Percentiles rank a stretch among this genome's conserved stretches.
Conservation (phyloP, 2,329 filamentous ascomycete species). For the Capronia coronata region DNA sequence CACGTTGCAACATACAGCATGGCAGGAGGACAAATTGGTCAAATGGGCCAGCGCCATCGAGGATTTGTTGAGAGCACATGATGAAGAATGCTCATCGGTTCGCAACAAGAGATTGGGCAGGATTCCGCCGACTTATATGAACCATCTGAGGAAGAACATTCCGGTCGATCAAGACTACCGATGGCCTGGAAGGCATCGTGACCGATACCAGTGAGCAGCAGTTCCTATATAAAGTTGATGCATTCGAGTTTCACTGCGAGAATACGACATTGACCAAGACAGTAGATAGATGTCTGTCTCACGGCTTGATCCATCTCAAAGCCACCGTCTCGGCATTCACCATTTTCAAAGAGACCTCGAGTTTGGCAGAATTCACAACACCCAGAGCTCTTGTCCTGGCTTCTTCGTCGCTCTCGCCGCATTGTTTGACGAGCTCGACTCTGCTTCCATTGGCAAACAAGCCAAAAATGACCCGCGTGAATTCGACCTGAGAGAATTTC, state of each 20-base stretch:
- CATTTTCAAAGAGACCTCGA: conserved; percentile 20
- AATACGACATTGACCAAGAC: too few relatives aligned
- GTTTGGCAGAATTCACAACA: conserved; percentile 12
- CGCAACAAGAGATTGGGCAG: conserved; percentile 14
- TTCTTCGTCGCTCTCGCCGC: conserved; percentile 10
- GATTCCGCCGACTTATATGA: conserved; percentile 27
- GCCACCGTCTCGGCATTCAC: conserved; percentile 9
- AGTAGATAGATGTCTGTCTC: too few relatives aligned
- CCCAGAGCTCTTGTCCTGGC: conserved; percentile 6
- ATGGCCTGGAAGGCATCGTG: conserved; percentile 17
- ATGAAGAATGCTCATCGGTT: conserved; percentile 1
- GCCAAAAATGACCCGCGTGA: conserved; percentile 31
- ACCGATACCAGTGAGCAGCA: not conserved
- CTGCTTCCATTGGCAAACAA: conserved; percentile 16
- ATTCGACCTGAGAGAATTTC: conserved; percentile 36
- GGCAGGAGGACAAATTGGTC: conserved; percentile 30
- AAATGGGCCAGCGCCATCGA: conserved; percentile 33
- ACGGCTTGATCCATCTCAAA: conserved; percentile 12
- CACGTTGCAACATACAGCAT: conserved; percentile 31
- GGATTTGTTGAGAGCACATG: conserved; percentile 25
- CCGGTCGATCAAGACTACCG: conserved; percentile 24
- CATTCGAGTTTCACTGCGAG: too few relatives aligned
- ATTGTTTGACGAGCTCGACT: conserved; percentile 14
- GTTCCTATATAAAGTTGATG: too few relatives aligned
- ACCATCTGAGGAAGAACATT: conserved; percentile 30